These are phyloP conservation scores for Mycena floridula DNA, from an alignment of 768 basidiomycete genomes.

Conservation along the genomic window DNA sequence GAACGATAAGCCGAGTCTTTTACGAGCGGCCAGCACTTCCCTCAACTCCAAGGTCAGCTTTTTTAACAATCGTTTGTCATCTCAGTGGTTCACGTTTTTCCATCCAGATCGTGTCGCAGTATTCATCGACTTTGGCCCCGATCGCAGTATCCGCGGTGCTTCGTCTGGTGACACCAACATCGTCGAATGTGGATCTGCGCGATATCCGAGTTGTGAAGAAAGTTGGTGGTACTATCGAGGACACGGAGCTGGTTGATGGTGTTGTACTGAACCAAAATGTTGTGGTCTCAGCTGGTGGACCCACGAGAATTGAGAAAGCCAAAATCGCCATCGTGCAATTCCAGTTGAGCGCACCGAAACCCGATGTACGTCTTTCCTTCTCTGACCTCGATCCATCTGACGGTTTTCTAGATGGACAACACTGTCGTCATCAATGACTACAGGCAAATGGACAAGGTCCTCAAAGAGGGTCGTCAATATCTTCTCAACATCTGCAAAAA, in stretches of 20 bases:
- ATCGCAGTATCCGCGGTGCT: slow-evolving; percentile 97
- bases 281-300: slow-evolving; percentile 84
- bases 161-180: slow-evolving; percentile 80
- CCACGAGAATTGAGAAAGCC: slow-evolving; percentile 93
- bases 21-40: slow-evolving; percentile 92
- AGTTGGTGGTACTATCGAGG: slow-evolving; percentile 98
- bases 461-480: slow-evolving; percentile 98
- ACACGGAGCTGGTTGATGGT: slow-evolving; percentile 94
- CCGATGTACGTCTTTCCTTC: slow-evolving; percentile 59
- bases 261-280: slow-evolving; percentile 98
- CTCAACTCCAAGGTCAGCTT: slow-evolving; percentile 90
- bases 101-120: slow-evolving; percentile 93
- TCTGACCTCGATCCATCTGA: slow-evolving; percentile 3
- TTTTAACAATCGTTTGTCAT: not conserved
- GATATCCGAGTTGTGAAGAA: slow-evolving; percentile 98
- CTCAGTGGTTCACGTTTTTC: slow-evolving; percentile 2
- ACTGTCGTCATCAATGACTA: slow-evolving; percentile 99
- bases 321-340: slow-evolving; percentile 99
- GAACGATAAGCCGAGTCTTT: slow-evolving; percentile 74
- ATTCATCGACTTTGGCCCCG: slow-evolving; percentile 95
- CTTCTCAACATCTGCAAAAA: slow-evolving; percentile 97
- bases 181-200: slow-evolving; percentile 92
- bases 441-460: slow-evolving; percentile 99
- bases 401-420: slow-evolving; percentile 85
- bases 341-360: slow-evolving; percentile 96